Evolutionary conservation across 495 filamentous ascomycete species (phyloP).

Genomic region (Thozetella sp.): DNA sequence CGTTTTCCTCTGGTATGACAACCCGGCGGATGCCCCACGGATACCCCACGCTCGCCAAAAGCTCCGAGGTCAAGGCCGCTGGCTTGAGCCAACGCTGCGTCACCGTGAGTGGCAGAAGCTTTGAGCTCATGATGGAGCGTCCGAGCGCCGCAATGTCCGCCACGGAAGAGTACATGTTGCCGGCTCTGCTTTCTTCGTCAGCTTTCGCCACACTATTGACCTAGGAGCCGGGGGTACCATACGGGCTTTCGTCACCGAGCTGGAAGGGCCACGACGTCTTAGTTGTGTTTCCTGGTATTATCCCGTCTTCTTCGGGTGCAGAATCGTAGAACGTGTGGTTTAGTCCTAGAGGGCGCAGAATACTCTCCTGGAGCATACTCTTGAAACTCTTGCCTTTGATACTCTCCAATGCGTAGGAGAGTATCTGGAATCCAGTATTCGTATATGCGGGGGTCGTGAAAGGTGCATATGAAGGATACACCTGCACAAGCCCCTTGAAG

Average conservation of each 20-base stretch:
- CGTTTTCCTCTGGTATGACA: slow-evolving; percentile 25
- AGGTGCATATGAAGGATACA: slow-evolving; percentile 49
- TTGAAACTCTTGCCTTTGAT: slow-evolving; percentile 49
- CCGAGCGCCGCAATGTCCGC: slow-evolving; percentile 54
- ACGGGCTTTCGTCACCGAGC: slow-evolving; percentile 40
- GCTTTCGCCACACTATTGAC: too few species aligned
- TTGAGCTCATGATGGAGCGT: slow-evolving; percentile 53
- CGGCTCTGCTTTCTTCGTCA: too few species aligned
- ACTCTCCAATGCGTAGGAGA: slow-evolving; percentile 55
- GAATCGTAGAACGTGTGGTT: slow-evolving; percentile 37
- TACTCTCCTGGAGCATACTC: slow-evolving; percentile 38
- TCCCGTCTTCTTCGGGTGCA: slow-evolving; percentile 22
- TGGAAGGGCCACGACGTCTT: slow-evolving; percentile 34
- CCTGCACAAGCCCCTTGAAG: slow-evolving; percentile 48
- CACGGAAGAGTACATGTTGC: slow-evolving; percentile 57
- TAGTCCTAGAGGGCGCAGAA: slow-evolving; percentile 49
- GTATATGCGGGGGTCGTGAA: slow-evolving; percentile 56
- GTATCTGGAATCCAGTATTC: slow-evolving; percentile 54
- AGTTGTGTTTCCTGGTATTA: slow-evolving; percentile 30
- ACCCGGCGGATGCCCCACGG: slow-evolving; percentile 61
- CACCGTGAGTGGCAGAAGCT: slow-evolving; percentile 38
- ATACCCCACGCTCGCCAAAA: slow-evolving; percentile 45
- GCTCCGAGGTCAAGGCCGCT: slow-evolving; percentile 43
- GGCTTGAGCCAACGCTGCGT: slow-evolving; percentile 65
- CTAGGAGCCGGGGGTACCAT: slow-evolving; percentile 11